Percentiles rank a stretch among this genome's conserved stretches.
phyloP scores from a whole-genome alignment of 768 basidiomycete genomes.

The Boletus subcaerulescens region DNA sequence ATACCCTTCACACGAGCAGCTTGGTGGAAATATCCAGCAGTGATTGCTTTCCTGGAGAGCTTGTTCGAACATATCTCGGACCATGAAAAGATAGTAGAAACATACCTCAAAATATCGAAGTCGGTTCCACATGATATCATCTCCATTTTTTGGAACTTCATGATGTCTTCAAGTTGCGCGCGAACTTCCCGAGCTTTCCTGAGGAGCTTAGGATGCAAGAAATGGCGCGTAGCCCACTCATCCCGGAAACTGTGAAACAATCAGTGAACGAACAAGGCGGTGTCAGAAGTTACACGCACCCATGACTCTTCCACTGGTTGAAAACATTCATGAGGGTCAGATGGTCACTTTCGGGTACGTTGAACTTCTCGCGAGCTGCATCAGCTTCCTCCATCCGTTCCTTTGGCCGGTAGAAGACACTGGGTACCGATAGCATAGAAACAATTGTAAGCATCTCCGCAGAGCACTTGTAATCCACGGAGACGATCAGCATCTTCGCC shows the following conservation, averaged over 20 bases:
- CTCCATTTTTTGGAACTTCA: slow-evolving; percentile 99
- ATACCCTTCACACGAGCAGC: slow-evolving; percentile 98
- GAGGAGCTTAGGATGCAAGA: slow-evolving; percentile 93
- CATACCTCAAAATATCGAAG: slow-evolving; percentile 82
- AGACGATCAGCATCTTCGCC: slow-evolving; percentile 94
- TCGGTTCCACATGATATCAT: slow-evolving; percentile 89
- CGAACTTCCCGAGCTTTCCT: slow-evolving; percentile 95
- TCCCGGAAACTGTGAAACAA: slow-evolving; percentile 67
- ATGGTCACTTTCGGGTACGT: slow-evolving; percentile 98
- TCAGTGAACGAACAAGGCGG: slow-evolving; percentile 2
- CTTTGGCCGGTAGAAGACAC: slow-evolving; percentile 96
- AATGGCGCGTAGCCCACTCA: slow-evolving; percentile 93
- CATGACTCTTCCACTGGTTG: slow-evolving; percentile 96
- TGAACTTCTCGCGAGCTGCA: slow-evolving; percentile 96
- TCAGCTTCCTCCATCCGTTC: slow-evolving; percentile 98
- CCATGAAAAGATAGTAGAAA: slow-evolving; percentile 1
- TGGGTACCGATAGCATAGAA: slow-evolving; percentile 97
- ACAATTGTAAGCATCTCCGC: slow-evolving; percentile 98
- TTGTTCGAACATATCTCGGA: not conserved
- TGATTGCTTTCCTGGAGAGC: slow-evolving; percentile 81
- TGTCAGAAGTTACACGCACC: slow-evolving; percentile 46
- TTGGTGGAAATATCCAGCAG: slow-evolving; percentile 98
- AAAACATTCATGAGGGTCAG: slow-evolving; percentile 94
- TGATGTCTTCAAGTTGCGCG: slow-evolving; percentile 95
- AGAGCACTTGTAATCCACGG: slow-evolving; percentile 91